Base-by-base conservation (phyloP, 2,329 filamentous ascomycete species). In the Xylaria hypoxylon region DNA sequence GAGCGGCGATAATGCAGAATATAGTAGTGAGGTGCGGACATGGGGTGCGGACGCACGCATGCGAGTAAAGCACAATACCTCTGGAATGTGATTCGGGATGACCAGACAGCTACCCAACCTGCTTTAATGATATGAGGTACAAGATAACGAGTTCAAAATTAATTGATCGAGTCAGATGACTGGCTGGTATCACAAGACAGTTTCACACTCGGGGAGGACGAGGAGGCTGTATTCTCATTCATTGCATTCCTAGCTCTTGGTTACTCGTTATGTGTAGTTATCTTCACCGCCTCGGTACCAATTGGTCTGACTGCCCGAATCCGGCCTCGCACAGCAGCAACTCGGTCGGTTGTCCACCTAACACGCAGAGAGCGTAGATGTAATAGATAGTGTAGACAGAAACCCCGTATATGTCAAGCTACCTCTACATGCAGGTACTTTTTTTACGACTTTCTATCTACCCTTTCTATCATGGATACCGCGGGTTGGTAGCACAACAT, bases 401-500 rank as follows among this genome's bases (percentile, higher is more conserved):
- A 26, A 8, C 26, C 8, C 35, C 17, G 15, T 38, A 42, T 40
- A 6, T 33, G 53, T 19, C 48, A 35, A 45, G 56, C 24, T 48
- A 24, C 31, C 33, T 33, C n/a, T 33, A 35, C 22, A 22, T 44
- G 24, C 59, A 47, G 45, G 15, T 40, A 47, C 13, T 10, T 26
- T 56, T 51, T 50, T 52, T 40, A 24, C 6, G n/a, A 24, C 17
- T 22, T 19, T 24, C 26, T 13, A 13, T 15, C n/a, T 35, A 2
- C 42, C 42, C 10, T 53, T 35, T 33, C 28, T n/a, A 1, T 15
- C 24, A 15, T 2, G 19, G 35, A 45, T 48, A 26, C 44, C 48
- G 19, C 31, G n/a, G 50, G 45, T 65, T 52, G 44, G 62, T 60
- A 47, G 62, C 45, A 52, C 63, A 28, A 42, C 59, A 56, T 52